Percentiles rank a stretch among this genome's conserved stretches.
Conservation (phyloP, 257 asterid species). For the Eucommia ulmoides region DNA sequence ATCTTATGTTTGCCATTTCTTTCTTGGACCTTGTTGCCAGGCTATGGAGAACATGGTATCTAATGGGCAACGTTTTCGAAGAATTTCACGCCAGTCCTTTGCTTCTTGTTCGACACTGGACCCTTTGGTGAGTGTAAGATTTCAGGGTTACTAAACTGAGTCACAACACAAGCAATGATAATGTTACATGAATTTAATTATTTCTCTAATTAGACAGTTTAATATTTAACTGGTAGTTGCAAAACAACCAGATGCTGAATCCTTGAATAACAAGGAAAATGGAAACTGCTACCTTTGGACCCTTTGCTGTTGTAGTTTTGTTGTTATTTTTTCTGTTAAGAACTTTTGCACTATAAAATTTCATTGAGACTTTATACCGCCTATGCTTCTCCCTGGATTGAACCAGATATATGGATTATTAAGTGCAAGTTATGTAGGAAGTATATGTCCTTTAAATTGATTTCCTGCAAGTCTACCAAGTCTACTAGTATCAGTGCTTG, state of each 20-base stretch:
- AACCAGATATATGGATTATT: too few species aligned
- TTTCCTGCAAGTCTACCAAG: not conserved
- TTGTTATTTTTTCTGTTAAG: not conserved
- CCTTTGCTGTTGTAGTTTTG: not conserved
- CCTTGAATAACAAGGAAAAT: not conserved
- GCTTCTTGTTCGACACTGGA: slow-evolving; percentile 65
- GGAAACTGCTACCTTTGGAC: not conserved
- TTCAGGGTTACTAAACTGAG: not conserved
- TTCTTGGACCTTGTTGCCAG: slow-evolving; percentile 9
- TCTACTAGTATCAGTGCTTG: too few species aligned
- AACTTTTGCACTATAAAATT: too few species aligned
- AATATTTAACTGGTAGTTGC: not conserved
- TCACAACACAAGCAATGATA: not conserved
- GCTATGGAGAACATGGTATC: slow-evolving; percentile 53
- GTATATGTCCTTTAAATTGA: not conserved
- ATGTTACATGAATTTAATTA: not conserved
- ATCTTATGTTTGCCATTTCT: not conserved
- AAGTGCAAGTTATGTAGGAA: too few species aligned
- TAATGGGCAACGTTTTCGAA: slow-evolving; percentile 63
- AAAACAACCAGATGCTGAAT: not conserved
- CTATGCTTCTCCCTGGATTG: too few species aligned
- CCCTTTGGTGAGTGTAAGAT: slow-evolving; percentile 59
- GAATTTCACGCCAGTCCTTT: slow-evolving; percentile 55
- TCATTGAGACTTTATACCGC: not conserved
- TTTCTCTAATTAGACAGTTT: not conserved